phyloP scores from a whole-genome alignment of 306 rosid genomes.

The Psophocarpus tetragonolobus region DNA sequence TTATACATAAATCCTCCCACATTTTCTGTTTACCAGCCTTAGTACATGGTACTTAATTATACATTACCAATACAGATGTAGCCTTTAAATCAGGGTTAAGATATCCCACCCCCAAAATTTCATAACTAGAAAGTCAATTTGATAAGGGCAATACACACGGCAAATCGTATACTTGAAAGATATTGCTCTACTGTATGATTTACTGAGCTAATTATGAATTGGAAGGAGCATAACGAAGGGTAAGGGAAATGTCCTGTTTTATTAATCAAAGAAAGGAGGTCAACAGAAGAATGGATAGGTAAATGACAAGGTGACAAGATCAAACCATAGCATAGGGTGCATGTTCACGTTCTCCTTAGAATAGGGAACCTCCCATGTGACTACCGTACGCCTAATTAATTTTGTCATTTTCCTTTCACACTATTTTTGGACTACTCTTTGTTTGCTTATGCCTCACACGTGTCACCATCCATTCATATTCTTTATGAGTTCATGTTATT shows the following conservation, averaged over 20 bases:
- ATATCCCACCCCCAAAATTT: too few species aligned
- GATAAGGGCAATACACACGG: constrained; percentile 38
- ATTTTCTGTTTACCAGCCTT: too few species aligned
- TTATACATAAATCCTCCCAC: too few species aligned
- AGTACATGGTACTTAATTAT: too few species aligned
- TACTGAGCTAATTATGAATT: not conserved
- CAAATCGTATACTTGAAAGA: not conserved
- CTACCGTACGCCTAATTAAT: not conserved
- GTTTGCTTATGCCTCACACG: not conserved
- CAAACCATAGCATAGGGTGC: constrained; percentile 32
- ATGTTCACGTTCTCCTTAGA: constrained; percentile 60
- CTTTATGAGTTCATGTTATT: not conserved
- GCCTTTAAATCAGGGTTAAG: too few species aligned
- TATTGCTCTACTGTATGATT: constrained; percentile 1
- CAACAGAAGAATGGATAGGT: constrained; percentile 1
- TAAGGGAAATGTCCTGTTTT: constrained; percentile 23
- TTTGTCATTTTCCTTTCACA: not conserved
- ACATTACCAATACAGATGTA: too few species aligned
- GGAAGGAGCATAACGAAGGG: constrained; percentile 25
- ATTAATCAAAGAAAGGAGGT: not conserved
- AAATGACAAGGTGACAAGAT: constrained; percentile 33
- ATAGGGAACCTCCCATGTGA: constrained; percentile 68
- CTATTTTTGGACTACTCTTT: not conserved
- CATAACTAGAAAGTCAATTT: constrained; percentile 1
- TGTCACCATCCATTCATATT: not conserved